phyloP scores from a whole-genome alignment of 495 filamentous ascomycete species.

The Monascus purpureus region DNA sequence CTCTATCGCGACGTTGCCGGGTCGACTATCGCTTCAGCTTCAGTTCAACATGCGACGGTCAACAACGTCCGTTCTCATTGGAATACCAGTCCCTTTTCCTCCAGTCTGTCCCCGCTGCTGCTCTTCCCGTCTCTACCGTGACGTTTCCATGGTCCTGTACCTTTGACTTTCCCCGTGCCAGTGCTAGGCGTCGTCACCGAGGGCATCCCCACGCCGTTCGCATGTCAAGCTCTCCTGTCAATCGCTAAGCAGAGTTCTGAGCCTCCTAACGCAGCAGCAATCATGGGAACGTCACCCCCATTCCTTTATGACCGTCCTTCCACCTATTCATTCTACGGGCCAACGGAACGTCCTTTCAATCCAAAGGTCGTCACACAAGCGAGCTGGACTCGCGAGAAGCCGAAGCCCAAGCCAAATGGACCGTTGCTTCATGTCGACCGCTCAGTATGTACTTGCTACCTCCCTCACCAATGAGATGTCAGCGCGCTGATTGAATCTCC shows the following conservation, averaged over 20 bases:
- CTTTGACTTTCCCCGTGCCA: too few relatives aligned
- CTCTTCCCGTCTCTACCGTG: too few relatives aligned
- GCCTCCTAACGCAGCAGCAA: slow-evolving; percentile 16
- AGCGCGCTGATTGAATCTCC: too few relatives aligned
- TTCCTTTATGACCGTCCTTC: slow-evolving; percentile 57
- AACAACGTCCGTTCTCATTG: slow-evolving; percentile 11
- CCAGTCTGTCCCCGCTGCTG: too few relatives aligned
- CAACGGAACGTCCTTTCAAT: slow-evolving; percentile 51
- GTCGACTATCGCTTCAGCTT: slow-evolving; percentile 14
- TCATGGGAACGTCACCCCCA: slow-evolving; percentile 50
- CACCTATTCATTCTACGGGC: slow-evolving; percentile 34
- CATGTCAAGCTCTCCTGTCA: slow-evolving; percentile 16
- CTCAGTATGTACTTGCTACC: slow-evolving; percentile 34
- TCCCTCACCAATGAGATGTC: too few relatives aligned
- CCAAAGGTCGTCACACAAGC: slow-evolving; percentile 70
- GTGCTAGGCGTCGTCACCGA: too few relatives aligned
- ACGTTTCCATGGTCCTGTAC: too few relatives aligned
- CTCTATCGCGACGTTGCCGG: slow-evolving; percentile 18
- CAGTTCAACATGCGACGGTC: slow-evolving; percentile 9
- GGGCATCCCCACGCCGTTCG: too few relatives aligned
- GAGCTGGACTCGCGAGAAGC: slow-evolving; percentile 42
- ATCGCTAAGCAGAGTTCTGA: too few relatives aligned
- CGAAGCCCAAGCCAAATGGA: slow-evolving; percentile 50
- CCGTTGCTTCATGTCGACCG: slow-evolving; percentile 65
- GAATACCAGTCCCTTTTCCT: too few relatives aligned